Base-by-base conservation (phyloP, 2,329 filamentous ascomycete genomes). In the Aspergillus sojae region DNA sequence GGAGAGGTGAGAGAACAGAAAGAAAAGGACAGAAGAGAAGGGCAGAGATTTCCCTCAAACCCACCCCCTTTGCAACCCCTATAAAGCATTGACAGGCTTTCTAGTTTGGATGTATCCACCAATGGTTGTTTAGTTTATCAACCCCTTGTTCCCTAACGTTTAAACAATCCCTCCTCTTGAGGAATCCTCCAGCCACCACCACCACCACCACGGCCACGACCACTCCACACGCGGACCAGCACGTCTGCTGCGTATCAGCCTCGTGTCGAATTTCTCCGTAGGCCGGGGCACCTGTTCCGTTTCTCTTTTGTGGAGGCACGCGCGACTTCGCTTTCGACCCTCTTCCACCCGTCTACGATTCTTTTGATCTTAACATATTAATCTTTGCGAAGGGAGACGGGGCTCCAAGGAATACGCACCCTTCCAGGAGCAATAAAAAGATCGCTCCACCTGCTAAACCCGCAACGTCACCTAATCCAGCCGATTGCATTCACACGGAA, bases 111-210 rank as follows among this genome's bases (percentile, higher is more conserved):
- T n/a, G 52, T 48, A 21, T 30, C 30, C 34, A 12, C 34, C 21
- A n/a, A 52, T 59, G 16, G 23, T 32, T 23, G 43, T 45, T 28
- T 48, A 26, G n/a, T 32, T 26, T 9, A 26, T 26, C n/a, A 19
- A 36, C 48, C 45, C 46, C 41, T 30, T 39, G 28, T 48, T 50
- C 39, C 52, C 48, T 62, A 58, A 67, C 64, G 66, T 70, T 70
- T 30, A 52, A 55, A 55, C 67, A 57, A 66, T 63, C 60, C 58
- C 65, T 67, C 68, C 66, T 67, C 63, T 46, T 26, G 23, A 68
- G 65, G 70, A 68, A 68, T 70, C 64, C 60, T 61, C 71, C 70
- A 73, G 70, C 71, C 70, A 69, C 67, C 63, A 52, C 60, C 34
- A 26, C 60, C 34, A 26, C 23, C 1, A 53, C 62, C 62, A 54